Conservation (phyloP, 257 asterid species). For the Henckelia pumila region DNA sequence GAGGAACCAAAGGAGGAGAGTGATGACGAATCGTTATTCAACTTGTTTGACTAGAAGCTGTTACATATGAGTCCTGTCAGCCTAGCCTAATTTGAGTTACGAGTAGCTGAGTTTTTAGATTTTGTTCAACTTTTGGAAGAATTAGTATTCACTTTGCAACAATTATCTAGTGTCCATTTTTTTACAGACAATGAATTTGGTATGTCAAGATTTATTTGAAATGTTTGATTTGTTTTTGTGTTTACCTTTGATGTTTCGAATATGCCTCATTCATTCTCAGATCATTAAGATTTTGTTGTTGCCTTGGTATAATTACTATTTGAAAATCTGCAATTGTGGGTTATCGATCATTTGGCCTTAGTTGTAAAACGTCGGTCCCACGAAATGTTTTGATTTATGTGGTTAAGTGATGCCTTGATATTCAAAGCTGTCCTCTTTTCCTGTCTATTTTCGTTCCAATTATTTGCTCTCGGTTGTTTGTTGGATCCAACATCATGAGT, state of each 20-base stretch:
- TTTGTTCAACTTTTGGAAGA: conserved; percentile 10
- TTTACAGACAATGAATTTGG: not conserved
- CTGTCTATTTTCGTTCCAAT: too few species aligned
- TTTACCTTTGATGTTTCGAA: too few species aligned
- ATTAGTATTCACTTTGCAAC: not conserved
- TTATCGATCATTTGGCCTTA: not conserved
- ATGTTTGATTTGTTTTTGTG: too few species aligned
- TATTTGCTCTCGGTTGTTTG: too few species aligned
- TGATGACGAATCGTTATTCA: conserved; percentile 53
- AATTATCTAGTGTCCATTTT: not conserved
- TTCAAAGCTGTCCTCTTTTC: too few species aligned
- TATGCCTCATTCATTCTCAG: too few species aligned
- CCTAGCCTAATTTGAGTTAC: conserved; percentile 2
- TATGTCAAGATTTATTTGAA: not conserved
- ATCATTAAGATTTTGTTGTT: too few species aligned
- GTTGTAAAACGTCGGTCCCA: not conserved
- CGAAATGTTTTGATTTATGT: not conserved
- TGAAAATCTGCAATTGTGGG: too few species aligned
- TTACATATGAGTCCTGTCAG: too few species aligned
- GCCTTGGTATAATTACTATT: not conserved
- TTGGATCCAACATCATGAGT: not conserved
- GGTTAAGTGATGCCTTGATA: too few species aligned
- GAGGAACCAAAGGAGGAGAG: conserved; percentile 58
- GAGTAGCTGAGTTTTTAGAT: not conserved
- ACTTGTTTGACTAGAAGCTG: conserved; percentile 44